Base-by-base conservation (phyloP, 1,139 yeast genomes). In the Suhomyces taliae region DNA sequence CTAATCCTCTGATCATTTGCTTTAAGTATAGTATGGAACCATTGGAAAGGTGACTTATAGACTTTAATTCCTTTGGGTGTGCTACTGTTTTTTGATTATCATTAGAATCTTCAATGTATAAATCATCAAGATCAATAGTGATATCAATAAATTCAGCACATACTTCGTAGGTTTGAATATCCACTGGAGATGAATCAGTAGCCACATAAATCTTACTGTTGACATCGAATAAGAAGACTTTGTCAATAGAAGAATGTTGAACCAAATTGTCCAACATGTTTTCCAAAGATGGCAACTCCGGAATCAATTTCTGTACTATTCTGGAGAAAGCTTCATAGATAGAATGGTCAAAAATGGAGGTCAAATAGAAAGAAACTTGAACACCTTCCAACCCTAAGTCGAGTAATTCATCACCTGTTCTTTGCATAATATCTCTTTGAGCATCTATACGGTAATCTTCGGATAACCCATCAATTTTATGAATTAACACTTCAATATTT, bases 111-210 rank as follows among this genome's bases (percentile, higher is more conserved):
- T 74, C 76, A 51, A 83, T 80, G 57, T 86, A 86, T 42, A 87
- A 65, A 46, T 86, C 87, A 57, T 90, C 95, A 52, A 93, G 70
- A 61, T 93, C 98, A 35, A 90, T 85, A 4, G 97, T 86, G 15
- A 93, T 95, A 64, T 93, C 99, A 46, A 93, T 91, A 60, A 91
- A 93, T 61, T 93, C 99, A 0, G 97, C 95, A 66, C 99, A 93
- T 2, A 91, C 96, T 65, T 93, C 98, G 64, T 93, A 93, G 0
- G 95, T 88, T 59, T 90, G 96, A 31, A 90, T 88, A 66, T 93
- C 98, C 32, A 91, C 97, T 0, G 98, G 97, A 2, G 93, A 84
- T 0, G 96, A 87, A 65, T 93, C 99, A 0, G 98, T 93, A 4
- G 98, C 97, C 40, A 93, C 91, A 63, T 93, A 93, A 31, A 93